Evolutionary conservation across 73 alveolate species (phyloP), one percentile per base, ranked within the genome.

Genomic region (Paramecium tetraurelia): DNA sequence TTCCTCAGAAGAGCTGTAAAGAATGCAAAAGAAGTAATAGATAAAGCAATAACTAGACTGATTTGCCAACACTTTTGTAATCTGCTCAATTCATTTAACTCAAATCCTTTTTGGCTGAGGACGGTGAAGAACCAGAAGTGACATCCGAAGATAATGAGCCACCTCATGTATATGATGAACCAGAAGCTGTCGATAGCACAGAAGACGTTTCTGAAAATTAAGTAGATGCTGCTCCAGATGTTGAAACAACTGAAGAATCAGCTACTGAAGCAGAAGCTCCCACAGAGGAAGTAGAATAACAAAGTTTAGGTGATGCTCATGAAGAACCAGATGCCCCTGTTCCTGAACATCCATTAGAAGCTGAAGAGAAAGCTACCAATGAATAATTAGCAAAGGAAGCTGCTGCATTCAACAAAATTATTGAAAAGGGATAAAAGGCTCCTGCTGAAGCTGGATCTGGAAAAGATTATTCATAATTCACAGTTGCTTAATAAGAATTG

Each of bases 1-100:
- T 75, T 75, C 87, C 68, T 75, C 4, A 75, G 87, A 75, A 75
- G 48, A 21, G 87, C 87, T 20, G 31, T 75, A 11, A 75, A 33
- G 20, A 75, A 36, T 36, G 87, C 87, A 31, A 75, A 75, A 40
- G 87, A 75, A 44, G 87, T 75, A 75, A 3, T 14, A 0, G 4
- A 5, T 18, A 31, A 24, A 27, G 48, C 35, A 68, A 27, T 33
- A 68, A 12, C 38, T 75, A 75, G 87, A 36, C 87, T 75, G 87
- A 75, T 35, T 75, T 75, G 6, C 87, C 87, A 36, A 44, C 87
- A 8, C 21, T 75, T 9, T 36, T 75, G 7, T 36, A 75, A 75
- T 75, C 87, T 36, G 38, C 87, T 40, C 18, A 75, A 29, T 75
- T 75, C 87, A 75, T 36, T 12, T 21, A 75, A 75, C 87, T 75